Conservation (phyloP, 306 rosid genomes). For the Urtica urens region DNA sequence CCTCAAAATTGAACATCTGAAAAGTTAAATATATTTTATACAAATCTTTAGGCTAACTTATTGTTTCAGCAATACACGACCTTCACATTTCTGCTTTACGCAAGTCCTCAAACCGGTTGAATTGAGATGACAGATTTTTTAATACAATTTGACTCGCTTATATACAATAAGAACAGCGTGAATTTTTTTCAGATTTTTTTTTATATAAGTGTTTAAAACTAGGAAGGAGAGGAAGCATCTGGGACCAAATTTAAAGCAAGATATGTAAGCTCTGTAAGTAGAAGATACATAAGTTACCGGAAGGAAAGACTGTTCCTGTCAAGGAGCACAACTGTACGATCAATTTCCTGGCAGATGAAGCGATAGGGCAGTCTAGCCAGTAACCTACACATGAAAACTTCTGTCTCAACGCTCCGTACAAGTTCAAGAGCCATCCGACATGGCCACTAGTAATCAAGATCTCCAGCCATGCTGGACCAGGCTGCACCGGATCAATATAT, state of each 20-base stretch:
- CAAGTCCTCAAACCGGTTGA: background rate
- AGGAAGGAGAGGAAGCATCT: background rate
- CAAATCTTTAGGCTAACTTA: too few relatives aligned
- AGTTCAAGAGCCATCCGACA: slow-evolving; percentile 78
- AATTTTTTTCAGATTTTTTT: too few relatives aligned
- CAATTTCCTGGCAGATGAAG: slow-evolving; percentile 78
- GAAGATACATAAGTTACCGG: slow-evolving; percentile 40
- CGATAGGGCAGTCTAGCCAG: slow-evolving; percentile 91
- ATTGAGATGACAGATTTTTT: background rate
- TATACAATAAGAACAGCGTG: background rate
- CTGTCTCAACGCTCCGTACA: slow-evolving; percentile 67
- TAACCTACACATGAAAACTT: slow-evolving; percentile 70
- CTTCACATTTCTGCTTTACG: too few relatives aligned
- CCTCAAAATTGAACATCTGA: background rate
- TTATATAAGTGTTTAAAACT: too few relatives aligned
- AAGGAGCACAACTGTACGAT: slow-evolving; percentile 81
- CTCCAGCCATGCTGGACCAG: slow-evolving; percentile 81
- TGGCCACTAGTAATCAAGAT: slow-evolving; percentile 65
- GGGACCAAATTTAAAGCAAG: slow-evolving; percentile 11
- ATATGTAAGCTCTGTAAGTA: slow-evolving; percentile 4
- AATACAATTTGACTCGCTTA: background rate
- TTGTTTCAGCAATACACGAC: too few relatives aligned
- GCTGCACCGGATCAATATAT: slow-evolving; percentile 44
- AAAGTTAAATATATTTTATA: too few relatives aligned
- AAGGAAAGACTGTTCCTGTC: slow-evolving; percentile 67